Evolutionary conservation across 495 filamentous ascomycete genomes (phyloP).

Genomic region (Trypethelium eluteriae): DNA sequence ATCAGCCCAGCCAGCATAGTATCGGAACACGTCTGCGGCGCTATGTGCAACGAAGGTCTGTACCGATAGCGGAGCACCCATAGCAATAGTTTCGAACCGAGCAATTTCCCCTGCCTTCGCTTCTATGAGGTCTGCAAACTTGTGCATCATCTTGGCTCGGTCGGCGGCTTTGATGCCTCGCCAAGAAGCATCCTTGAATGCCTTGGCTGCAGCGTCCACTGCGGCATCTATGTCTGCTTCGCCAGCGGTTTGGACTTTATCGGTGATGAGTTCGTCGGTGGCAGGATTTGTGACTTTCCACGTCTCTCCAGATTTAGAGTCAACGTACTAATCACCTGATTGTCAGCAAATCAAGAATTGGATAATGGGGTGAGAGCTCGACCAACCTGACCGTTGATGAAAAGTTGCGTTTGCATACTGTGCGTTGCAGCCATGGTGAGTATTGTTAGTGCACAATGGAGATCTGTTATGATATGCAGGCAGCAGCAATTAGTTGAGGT

Average conservation of each 20-base stretch:
- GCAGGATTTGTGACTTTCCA: slow-evolving; percentile 38
- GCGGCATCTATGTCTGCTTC: slow-evolving; percentile 35
- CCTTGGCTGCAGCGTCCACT: slow-evolving; percentile 33
- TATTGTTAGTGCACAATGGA: background rate
- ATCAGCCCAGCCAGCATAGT: slow-evolving; percentile 25
- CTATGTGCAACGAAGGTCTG: slow-evolving; percentile 15
- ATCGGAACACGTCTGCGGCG: slow-evolving; percentile 18
- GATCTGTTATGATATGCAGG: background rate
- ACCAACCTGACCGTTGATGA: slow-evolving; percentile 5
- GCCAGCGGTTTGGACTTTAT: slow-evolving; percentile 30
- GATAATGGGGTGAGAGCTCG: background rate
- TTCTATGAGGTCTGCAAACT: slow-evolving; percentile 39
- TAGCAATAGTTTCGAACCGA: slow-evolving; percentile 20
- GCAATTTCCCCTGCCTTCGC: slow-evolving; percentile 28
- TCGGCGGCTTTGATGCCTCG: slow-evolving; percentile 26
- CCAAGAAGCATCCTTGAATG: slow-evolving; percentile 29
- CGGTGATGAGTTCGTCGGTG: slow-evolving; percentile 35
- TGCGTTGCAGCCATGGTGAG: background rate
- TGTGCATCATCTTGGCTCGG: slow-evolving; percentile 32
- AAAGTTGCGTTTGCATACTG: background rate
- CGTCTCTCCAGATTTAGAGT: slow-evolving; percentile 36
- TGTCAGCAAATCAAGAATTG: background rate
- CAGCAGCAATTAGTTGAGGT: background rate
- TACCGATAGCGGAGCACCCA: slow-evolving; percentile 23
- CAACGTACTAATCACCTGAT: slow-evolving; percentile 32